Percentiles rank a stretch among this genome's conserved stretches.
Conservation (phyloP, 208 protist genomes). For the Leishmania aethiopica region DNA sequence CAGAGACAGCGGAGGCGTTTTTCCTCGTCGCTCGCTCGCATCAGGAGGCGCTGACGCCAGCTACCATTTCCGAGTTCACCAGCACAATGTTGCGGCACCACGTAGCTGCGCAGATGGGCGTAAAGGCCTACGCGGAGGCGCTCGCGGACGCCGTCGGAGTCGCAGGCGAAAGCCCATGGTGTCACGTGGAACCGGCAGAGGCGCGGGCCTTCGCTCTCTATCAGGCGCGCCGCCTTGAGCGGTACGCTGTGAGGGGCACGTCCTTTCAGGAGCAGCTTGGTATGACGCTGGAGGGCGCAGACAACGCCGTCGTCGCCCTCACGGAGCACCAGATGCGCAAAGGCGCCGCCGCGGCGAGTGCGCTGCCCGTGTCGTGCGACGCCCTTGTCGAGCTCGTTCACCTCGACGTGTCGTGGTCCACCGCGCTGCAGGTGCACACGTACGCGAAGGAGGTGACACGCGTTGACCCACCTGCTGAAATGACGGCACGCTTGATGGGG, state of each 20-base stretch:
- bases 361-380: slow-evolving; percentile 35
- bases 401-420: slow-evolving; percentile 74
- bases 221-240: slow-evolving; percentile 43
- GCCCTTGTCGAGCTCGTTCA: slow-evolving; percentile 64
- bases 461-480: slow-evolving; percentile 51
- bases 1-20: slow-evolving; percentile 50
- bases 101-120: slow-evolving; percentile 46
- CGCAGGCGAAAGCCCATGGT: slow-evolving; percentile 47
- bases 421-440: slow-evolving; percentile 54
- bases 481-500: slow-evolving; percentile 72
- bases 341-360: slow-evolving; percentile 14
- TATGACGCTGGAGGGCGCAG: slow-evolving; percentile 61
- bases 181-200: slow-evolving; percentile 43
- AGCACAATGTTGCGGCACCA: slow-evolving; percentile 49
- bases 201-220: slow-evolving; percentile 52
- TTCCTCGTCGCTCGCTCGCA: slow-evolving; percentile 35
- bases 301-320: slow-evolving; percentile 63
- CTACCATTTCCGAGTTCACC: slow-evolving; percentile 38
- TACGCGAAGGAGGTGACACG: slow-evolving; percentile 33
- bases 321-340: slow-evolving; percentile 61
- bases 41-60: slow-evolving; percentile 19
- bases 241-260: slow-evolving; percentile 52
- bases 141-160: slow-evolving; percentile 49
- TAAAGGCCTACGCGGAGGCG: slow-evolving; percentile 35
- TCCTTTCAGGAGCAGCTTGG: slow-evolving; percentile 56